Conservation (phyloP, 2,329 filamentous ascomycete species). For the Sporothrix sp. region DNA sequence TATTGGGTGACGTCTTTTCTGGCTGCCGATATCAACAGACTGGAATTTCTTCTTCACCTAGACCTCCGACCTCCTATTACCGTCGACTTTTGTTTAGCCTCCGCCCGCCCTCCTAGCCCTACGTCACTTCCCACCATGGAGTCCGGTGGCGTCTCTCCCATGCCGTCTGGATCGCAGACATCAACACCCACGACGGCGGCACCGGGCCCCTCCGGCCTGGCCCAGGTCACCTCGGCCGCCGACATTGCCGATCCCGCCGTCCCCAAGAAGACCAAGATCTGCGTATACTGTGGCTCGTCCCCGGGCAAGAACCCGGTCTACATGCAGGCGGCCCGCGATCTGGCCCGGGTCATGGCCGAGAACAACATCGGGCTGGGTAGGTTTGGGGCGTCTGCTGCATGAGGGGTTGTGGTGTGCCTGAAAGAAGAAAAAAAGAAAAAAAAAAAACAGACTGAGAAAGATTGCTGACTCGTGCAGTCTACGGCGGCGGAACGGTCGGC, state of each 20-base stretch:
- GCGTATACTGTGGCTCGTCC: conserved; percentile 87
- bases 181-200: conserved; percentile 20
- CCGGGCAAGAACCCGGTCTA: conserved; percentile 64
- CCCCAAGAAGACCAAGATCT: conserved; percentile 55
- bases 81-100: too few species aligned
- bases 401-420: too few species aligned
- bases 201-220: conserved; percentile 6
- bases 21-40: too few species aligned
- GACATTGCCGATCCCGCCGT: conserved; percentile 22
- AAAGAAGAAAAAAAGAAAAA: too few species aligned
- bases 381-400: conserved; percentile 19
- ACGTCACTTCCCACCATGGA: conserved; percentile 26
- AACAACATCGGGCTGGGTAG: conserved; percentile 66
- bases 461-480: conserved; percentile 44
- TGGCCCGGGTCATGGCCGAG: conserved; percentile 64
- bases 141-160: conserved; percentile 31
- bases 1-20: neutral
- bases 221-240: conserved; percentile 16
- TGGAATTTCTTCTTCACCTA: too few species aligned
- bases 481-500: conserved; percentile 88
- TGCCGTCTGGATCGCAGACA: conserved; percentile 23
- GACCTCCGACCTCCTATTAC: too few species aligned
- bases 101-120: conserved; percentile 7
- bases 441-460: neutral
- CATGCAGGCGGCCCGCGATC: conserved; percentile 64